phyloP scores from a whole-genome alignment of 139 green algal species.

The Chlorella sp. region DNA sequence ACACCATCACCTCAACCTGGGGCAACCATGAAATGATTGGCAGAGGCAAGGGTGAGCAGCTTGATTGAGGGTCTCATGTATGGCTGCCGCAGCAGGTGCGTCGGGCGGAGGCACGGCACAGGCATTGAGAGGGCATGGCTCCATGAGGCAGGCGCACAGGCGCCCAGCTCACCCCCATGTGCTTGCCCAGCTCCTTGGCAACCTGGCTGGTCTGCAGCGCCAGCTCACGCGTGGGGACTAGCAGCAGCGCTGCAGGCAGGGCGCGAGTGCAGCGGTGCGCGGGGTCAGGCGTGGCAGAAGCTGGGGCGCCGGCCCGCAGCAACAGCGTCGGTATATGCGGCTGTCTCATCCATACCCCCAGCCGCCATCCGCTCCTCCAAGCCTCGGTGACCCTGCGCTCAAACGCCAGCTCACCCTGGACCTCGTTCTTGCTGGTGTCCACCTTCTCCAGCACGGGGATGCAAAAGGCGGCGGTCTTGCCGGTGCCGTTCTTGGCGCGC shows the following conservation, averaged over 20 bases:
- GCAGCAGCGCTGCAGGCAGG: constrained; percentile 83
- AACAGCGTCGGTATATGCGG: background rate
- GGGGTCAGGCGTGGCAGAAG: background rate
- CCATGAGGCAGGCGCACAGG: too few species aligned
- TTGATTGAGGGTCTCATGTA: background rate
- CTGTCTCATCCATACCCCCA: background rate
- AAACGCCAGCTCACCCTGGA: constrained; percentile 81
- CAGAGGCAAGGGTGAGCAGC: background rate
- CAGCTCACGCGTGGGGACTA: constrained; percentile 98
- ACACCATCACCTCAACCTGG: constrained; percentile 90
- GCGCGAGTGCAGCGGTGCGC: background rate
- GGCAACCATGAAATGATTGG: too few species aligned
- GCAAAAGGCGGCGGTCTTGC: constrained; percentile 99
- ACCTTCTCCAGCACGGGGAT: constrained; percentile 97
- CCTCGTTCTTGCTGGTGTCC: constrained; percentile 84
- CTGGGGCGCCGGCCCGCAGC: background rate
- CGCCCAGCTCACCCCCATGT: constrained; percentile 75
- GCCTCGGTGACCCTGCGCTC: background rate
- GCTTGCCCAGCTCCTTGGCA: constrained; percentile 97
- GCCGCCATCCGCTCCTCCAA: background rate
- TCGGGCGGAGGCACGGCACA: too few species aligned
- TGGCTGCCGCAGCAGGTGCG: constrained; percentile 51
- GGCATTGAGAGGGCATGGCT: too few species aligned
- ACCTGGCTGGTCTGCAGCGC: constrained; percentile 96
- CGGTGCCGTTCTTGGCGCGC: constrained; percentile 99